Evolutionary conservation across 345 rosid species (phyloP), one percentile per base, ranked within the genome.

Genomic region (Ailanthus altissimus): DNA sequence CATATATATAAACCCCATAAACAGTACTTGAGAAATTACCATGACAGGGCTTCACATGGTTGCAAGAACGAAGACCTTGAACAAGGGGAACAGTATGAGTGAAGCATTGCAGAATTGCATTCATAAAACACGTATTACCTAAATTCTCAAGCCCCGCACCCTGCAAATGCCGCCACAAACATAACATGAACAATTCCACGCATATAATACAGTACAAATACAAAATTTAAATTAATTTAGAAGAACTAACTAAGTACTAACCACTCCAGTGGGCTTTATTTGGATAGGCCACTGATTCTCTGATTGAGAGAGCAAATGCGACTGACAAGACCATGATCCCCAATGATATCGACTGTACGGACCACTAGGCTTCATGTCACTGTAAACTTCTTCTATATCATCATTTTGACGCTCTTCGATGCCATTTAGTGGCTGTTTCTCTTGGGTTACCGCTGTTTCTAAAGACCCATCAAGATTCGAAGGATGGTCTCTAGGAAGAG

Each of bases 121-220:
- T 97, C 42, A 97, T 70, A 73, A 90, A 97, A 83, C 99, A 97
- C 2, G 92, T 91, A 77, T 92, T 91, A 15, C 98, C 99, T 62
- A 88, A 75, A 83, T 97, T 97, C 23, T 12, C 71, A 61, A 97
- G 88, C 54, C 97, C 99, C 38, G 93, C 93, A 28, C 97, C 99
- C 99, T 97, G 80, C 75, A 78, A 64, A 77, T 67, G 38, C 38
- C 38, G 3, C n/a, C 23, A 77, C 14, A 54, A 53, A 51, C 43
- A 56, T 42, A 28, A 23, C n/a, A 18, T 62, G 36, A 36, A 62
- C 46, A 36, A 61, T 18, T 20, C 58, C 54, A 18, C 23, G 5
- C 58, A 12, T 25, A 13, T 6, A 53, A 53, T 53, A 53, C 2
- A 46, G 23, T 13, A 25, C 72, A 46, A 5, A 13, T 2, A 60